Evolutionary conservation across 345 rosid genomes (phyloP).

Genomic region (Hibiscus tridactylites): DNA sequence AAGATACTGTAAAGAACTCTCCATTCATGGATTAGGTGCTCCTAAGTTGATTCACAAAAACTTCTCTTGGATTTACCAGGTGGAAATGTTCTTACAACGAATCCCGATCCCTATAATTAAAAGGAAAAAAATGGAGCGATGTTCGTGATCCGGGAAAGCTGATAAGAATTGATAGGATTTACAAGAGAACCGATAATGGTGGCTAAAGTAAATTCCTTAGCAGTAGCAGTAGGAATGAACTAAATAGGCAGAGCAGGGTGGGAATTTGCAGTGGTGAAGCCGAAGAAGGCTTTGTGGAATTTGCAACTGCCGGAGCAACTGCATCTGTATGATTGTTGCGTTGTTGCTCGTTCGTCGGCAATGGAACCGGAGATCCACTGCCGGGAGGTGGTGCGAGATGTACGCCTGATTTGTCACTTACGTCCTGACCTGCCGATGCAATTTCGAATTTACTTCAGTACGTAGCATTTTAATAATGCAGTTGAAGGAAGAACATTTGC

Average conservation of each 20-base stretch:
- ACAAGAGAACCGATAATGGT: background rate
- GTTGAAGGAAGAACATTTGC: background rate
- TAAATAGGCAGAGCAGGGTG: background rate
- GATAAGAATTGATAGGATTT: slow-evolving; percentile 16
- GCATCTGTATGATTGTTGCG: slow-evolving; percentile 13
- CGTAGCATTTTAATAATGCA: no score
- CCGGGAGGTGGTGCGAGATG: slow-evolving; percentile 13
- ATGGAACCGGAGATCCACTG: slow-evolving; percentile 13
- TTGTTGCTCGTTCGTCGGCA: slow-evolving; percentile 29
- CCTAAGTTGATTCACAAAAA: no score
- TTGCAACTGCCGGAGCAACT: slow-evolving; percentile 22
- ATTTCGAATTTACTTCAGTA: background rate
- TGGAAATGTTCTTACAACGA: background rate
- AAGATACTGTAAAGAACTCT: no score
- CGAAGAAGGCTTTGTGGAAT: slow-evolving; percentile 9
- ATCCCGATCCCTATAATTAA: background rate
- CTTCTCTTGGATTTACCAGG: no score
- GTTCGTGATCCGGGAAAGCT: background rate
- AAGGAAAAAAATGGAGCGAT: background rate
- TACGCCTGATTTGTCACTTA: slow-evolving; percentile 6
- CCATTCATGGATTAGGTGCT: no score
- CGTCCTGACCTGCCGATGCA: slow-evolving; percentile 20
- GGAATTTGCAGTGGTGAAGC: slow-evolving; percentile 11
- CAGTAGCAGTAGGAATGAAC: slow-evolving; percentile 4
- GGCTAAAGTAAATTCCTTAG: background rate